Conservation (phyloP, 495 filamentous ascomycete species). For the Aspergillus asperescens region DNA sequence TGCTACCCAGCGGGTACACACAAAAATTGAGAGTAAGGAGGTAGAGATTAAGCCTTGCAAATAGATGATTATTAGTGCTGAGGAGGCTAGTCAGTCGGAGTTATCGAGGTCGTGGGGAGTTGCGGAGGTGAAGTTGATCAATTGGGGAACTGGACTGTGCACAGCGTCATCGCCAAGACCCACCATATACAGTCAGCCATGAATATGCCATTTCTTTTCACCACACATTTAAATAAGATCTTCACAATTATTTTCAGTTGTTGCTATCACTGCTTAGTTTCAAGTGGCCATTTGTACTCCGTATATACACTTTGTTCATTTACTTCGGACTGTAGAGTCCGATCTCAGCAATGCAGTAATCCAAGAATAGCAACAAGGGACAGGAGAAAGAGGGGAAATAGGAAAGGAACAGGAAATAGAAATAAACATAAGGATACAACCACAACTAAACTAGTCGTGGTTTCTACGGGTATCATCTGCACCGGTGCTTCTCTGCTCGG, state of each 20-base stretch:
- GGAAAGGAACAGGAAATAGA: neutral
- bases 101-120: constrained; percentile 7
- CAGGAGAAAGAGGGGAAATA: constrained; percentile 10
- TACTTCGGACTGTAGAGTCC: neutral
- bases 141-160: constrained; percentile 13
- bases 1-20: neutral
- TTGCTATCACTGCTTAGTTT: neutral
- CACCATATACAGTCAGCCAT: neutral
- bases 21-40: neutral
- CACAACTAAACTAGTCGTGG: constrained; percentile 9
- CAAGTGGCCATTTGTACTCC: neutral
- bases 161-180: constrained; percentile 24
- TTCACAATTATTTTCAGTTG: no score
- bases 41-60: neutral
- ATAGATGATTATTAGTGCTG: constrained; percentile 3
- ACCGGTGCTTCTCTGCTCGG: constrained; percentile 12
- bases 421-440: constrained; percentile 13
- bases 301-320: constrained; percentile 4
- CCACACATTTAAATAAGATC: no score
- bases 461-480: constrained; percentile 21
- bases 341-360: constrained; percentile 3
- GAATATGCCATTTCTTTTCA: no score
- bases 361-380: constrained; percentile 7
- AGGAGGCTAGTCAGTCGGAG: neutral
- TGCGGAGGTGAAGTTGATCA: constrained; percentile 17